Evolutionary conservation across 192 early-diverging fungal species (phyloP).

Genomic region (Cladochytrium replicatum): DNA sequence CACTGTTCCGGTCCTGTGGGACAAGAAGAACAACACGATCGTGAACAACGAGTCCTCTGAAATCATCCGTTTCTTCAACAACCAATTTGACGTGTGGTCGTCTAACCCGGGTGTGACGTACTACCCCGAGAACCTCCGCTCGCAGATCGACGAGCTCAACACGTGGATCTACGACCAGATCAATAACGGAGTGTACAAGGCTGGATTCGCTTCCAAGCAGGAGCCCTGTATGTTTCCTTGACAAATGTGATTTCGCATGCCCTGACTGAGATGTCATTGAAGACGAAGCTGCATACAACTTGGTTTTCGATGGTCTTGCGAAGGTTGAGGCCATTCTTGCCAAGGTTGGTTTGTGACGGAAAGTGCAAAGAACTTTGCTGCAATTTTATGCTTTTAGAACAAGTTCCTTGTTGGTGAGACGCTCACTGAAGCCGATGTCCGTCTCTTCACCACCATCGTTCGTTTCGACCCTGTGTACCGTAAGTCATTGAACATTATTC

Average conservation of each 20-base stretch:
- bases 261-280: conserved; percentile 6
- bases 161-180: conserved; percentile 87
- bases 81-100: conserved; percentile 12
- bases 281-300: conserved; percentile 12
- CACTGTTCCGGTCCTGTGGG: conserved; percentile 96
- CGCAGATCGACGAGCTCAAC: conserved; percentile 79
- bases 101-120: conserved; percentile 48
- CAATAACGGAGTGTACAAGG: conserved; percentile 95
- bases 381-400: conserved; percentile 15
- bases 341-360: conserved; percentile 7
- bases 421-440: conserved; percentile 90
- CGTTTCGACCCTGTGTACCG: conserved; percentile 90
- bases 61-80: conserved; percentile 64
- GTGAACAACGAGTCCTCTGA: conserved; percentile 93
- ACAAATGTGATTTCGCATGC: background rate
- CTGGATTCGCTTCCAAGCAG: conserved; percentile 68
- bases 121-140: conserved; percentile 68
- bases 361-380: background rate
- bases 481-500: background rate
- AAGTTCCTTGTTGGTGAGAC: conserved; percentile 68
- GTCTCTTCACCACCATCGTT: conserved; percentile 89
- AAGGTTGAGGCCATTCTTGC: conserved; percentile 70
- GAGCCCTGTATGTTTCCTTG: conserved; percentile 35
- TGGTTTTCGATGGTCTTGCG: conserved; percentile 71
- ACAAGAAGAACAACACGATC: conserved; percentile 85